These are phyloP conservation scores for Goffeauzyma gilvescens DNA, from an alignment of 768 basidiomycete species.

Conservation along the genomic window DNA sequence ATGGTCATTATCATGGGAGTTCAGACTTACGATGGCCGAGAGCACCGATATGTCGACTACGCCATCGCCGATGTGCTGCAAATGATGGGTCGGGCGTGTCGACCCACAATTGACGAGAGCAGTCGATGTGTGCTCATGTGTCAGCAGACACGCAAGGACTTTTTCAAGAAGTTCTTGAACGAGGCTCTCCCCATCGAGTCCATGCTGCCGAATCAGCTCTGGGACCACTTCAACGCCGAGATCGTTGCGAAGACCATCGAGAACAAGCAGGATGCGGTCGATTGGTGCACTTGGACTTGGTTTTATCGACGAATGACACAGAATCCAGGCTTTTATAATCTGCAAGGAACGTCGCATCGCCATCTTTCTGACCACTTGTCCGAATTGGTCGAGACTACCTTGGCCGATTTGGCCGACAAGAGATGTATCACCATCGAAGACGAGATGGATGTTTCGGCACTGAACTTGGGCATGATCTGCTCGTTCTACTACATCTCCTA, in stretches of 20 bases:
- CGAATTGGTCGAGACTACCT: slow-evolving; percentile 80
- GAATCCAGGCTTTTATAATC: slow-evolving; percentile 45
- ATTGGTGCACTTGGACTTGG: slow-evolving; percentile 96
- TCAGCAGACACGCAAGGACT: slow-evolving; percentile 92
- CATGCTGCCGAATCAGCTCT: slow-evolving; percentile 73
- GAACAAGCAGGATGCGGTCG: slow-evolving; percentile 84
- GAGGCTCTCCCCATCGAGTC: slow-evolving; percentile 97
- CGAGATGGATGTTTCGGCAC: slow-evolving; percentile 62
- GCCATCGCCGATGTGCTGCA: slow-evolving; percentile 96
- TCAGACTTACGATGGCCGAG: slow-evolving; percentile 86
- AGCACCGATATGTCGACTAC: slow-evolving; percentile 94
- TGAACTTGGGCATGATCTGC: slow-evolving; percentile 97
- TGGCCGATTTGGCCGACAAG: slow-evolving; percentile 76
- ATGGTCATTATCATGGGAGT: slow-evolving; percentile 99
- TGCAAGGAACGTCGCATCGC: slow-evolving; percentile 77
- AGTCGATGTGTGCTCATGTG: slow-evolving; percentile 94
- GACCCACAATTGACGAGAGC: slow-evolving; percentile 66
- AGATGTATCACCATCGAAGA: slow-evolving; percentile 86
- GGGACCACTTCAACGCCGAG: slow-evolving; percentile 95
- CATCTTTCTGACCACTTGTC: slow-evolving; percentile 90
- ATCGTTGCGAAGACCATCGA: slow-evolving; percentile 97
- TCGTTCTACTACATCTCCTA: slow-evolving; percentile 42
- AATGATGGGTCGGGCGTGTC: slow-evolving; percentile 98
- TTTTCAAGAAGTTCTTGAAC: slow-evolving; percentile 93
- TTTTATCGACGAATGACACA: slow-evolving; percentile 92